These are phyloP conservation scores for Yamadazyma mexicana DNA, from an alignment of 1,139 yeast species.

Conservation along the genomic window DNA sequence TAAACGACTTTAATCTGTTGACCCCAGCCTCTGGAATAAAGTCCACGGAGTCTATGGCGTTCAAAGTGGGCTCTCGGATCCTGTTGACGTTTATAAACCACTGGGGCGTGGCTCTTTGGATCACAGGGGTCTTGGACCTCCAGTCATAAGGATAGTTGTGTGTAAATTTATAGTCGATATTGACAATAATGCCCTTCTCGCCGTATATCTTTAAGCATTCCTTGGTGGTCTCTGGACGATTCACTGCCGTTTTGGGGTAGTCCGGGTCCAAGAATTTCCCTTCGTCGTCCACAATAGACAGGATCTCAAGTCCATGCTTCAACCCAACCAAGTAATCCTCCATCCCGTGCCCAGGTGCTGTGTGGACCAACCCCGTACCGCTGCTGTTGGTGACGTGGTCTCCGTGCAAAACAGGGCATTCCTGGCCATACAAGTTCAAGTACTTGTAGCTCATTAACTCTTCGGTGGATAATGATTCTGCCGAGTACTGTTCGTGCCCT, in stretches of 20 bases:
- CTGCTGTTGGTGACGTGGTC: slow-evolving; percentile 76
- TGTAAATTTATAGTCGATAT: slow-evolving; percentile 48
- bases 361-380: slow-evolving; percentile 96
- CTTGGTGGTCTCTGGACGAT: slow-evolving; percentile 54
- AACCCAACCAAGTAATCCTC: slow-evolving; percentile 84
- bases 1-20: slow-evolving; percentile 70
- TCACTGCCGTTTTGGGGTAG: slow-evolving; percentile 51
- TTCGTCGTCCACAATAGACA: slow-evolving; percentile 74
- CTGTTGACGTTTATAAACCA: slow-evolving; percentile 90
- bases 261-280: slow-evolving; percentile 60
- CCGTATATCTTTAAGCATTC: slow-evolving; percentile 39
- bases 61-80: slow-evolving; percentile 62
- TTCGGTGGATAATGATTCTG: slow-evolving; percentile 37
- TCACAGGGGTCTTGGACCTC: slow-evolving; percentile 95
- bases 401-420: slow-evolving; percentile 70
- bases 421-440: slow-evolving; percentile 45
- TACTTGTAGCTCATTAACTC: slow-evolving; percentile 49
- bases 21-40: slow-evolving; percentile 76
- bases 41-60: slow-evolving; percentile 59
- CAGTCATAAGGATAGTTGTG: slow-evolving; percentile 97
- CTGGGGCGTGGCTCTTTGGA: slow-evolving; percentile 92
- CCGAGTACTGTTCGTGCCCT: slow-evolving; percentile 36
- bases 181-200: slow-evolving; percentile 46
- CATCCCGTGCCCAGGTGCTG: slow-evolving; percentile 97
- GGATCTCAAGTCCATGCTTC: slow-evolving; percentile 54